Base-by-base conservation (phyloP, 257 asterid species). In the Marsdenia floribunda region DNA sequence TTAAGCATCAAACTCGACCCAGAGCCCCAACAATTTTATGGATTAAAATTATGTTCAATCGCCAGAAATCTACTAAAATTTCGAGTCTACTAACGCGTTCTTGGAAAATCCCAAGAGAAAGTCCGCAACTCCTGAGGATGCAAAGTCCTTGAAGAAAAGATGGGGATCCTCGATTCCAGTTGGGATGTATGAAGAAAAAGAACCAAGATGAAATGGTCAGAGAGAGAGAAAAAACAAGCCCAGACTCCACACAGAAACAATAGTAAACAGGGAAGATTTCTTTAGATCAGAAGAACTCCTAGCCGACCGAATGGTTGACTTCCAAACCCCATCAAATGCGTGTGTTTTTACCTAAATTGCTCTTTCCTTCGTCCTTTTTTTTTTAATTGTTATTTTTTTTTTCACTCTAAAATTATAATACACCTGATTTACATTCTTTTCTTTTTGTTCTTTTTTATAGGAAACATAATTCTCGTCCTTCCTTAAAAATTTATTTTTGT, bases 11-110 rank as follows among this genome's bases (percentile, higher is more conserved):
- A 44, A 49, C 40, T 15, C 26, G 2, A 46, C 46, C 37, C 70
- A 76, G 72, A 82, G 67, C 80, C 72, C 37, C 73, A 22, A 22
- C 18, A 40, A 46, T 57, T 83, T 75, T 66, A 33, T 22, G 3
- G 16, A 15, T 33, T 66, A 42, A 37, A 12, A 70, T 37, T 16
- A 37, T 22, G 54, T 21, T 19, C 70, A 37, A 59, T 68, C 58
- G 57, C 55, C 29, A 42, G 40, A 72, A 58, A 44, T 42, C 11
- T 21, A 2, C 8, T 44, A 44, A 46, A 40, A 66, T 10, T 38
- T 52, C 54, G 26, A 18, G 49, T 2, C 42, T 47, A 22, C 40
- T 9, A 65, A 37, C n/a, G 0, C 70, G 44, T 18, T 33, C 42
- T 46, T 44, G 60, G 35, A 60, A 44, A 38, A 66, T 54, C 21